Evolutionary conservation across 2,329 filamentous ascomycete genomes (phyloP), one percentile per base, ranked within the genome.

Genomic region (Ophiostoma himal-ulmi): DNA sequence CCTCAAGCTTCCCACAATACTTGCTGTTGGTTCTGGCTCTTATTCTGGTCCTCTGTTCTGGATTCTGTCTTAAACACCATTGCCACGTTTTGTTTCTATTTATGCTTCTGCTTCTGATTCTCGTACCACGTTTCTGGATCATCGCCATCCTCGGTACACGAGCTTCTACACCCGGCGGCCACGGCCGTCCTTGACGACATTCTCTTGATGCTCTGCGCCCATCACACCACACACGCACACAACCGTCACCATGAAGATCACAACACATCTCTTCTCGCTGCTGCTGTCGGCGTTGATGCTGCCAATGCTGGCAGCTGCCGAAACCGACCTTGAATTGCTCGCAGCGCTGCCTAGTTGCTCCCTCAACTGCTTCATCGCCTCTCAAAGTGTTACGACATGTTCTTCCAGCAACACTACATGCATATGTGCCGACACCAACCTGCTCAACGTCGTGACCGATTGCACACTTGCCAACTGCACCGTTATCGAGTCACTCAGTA

Each of bases 401-500:
- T 34, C 69, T 1, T n/a, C 34, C 14, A 54, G 62, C 14, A 72
- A 72, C 57, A 68, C 69, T 6, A 72, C 69, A 8, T 72, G 71
- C 67, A 67, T 69, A 62, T 72, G 71, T 37, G 30, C 26, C 52
- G 69, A 72, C 52, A 41, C 60, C 8, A 54, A 69, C 26, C 48
- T 72, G 34, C 67, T 36, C 3, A 64, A 39, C 22, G 26, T 48
- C 6, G 36, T 69, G 34, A 67, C 69, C 10, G 26, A 39, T 5
- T 72, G 71, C 52, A 65, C 66, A 11, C 5, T 70, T 26, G 54
- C 60, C 37, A 72, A 68, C 64, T 70, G 69, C 67, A 70, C 60
- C 3, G n/a, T 62, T 5, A 20, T 72, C 14, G 71, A 72, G 26
- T 10, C 69, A 13, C 39, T 72, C 39, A 70, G 71, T 72, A 71